These are phyloP conservation scores for Aureobasidium melanogenum DNA, from an alignment of 2,329 filamentous ascomycete genomes.

Conservation along the genomic window DNA sequence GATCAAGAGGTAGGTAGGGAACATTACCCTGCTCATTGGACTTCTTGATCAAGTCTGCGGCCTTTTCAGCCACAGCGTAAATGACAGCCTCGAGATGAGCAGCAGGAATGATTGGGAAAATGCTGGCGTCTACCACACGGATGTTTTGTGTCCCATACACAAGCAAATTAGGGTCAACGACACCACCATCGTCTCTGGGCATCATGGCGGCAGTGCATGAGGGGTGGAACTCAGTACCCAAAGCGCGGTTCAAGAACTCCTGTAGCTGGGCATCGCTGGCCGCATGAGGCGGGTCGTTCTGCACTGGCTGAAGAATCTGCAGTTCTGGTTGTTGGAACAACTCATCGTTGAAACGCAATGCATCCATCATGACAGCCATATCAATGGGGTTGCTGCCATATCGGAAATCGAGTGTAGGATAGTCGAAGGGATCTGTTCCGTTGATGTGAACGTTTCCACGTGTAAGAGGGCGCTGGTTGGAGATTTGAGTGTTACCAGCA, in stretches of 20 bases:
- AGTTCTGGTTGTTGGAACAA: conserved; percentile 20
- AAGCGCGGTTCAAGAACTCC: conserved; percentile 21
- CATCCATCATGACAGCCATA: conserved; percentile 18
- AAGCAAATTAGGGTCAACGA: conserved; percentile 34
- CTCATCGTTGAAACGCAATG: conserved; percentile 23
- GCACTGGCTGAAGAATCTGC: conserved; percentile 19
- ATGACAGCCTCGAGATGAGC: conserved; percentile 17
- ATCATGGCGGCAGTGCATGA: conserved; percentile 40
- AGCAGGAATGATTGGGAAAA: conserved; percentile 33
- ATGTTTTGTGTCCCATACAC: conserved; percentile 35
- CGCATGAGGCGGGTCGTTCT: conserved; percentile 20
- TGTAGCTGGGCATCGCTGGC: conserved; percentile 22
- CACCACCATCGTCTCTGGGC: conserved; percentile 36
- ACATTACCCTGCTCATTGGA: not conserved
- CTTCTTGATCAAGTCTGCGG: conserved; percentile 17
- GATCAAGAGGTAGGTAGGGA: conserved; percentile 10
- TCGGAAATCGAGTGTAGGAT: conserved; percentile 21
- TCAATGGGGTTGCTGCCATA: conserved; percentile 25
- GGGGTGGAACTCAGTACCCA: conserved; percentile 28
- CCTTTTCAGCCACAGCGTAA: conserved; percentile 18
- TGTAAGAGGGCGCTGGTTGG: conserved; percentile 24
- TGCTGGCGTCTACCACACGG: conserved; percentile 35
- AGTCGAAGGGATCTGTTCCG: conserved; percentile 13
- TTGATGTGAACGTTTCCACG: conserved; percentile 21
- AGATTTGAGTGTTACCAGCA: conserved; percentile 23